Evolutionary conservation across 148 eudicot species (phyloP).

Genomic region (Limonium bicolor): DNA sequence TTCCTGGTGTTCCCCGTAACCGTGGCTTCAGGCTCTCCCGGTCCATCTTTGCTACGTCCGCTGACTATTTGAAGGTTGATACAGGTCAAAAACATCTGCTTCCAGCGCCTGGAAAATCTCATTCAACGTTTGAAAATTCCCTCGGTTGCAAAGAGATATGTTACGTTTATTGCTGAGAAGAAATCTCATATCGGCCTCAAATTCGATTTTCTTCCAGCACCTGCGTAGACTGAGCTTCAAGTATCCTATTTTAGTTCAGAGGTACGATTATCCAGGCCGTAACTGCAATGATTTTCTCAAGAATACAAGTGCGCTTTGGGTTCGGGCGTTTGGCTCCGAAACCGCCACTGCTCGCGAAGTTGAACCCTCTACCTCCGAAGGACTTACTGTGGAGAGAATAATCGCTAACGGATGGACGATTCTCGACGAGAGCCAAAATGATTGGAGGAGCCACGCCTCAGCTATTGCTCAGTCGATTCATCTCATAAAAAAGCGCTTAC

Average conservation of each 20-base stretch:
- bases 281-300: constrained; percentile 1
- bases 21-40: too few species aligned
- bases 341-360: constrained; percentile 15
- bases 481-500: constrained; percentile 72
- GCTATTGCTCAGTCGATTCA: constrained; percentile 86
- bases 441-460: constrained; percentile 96
- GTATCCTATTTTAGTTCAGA: constrained; percentile 8
- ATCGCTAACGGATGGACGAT: constrained; percentile 51
- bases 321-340: constrained; percentile 36
- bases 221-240: constrained; percentile 4
- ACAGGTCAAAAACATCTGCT: too few species aligned
- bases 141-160: too few species aligned
- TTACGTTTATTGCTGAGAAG: neutral
- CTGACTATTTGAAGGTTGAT: too few species aligned
- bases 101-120: too few species aligned
- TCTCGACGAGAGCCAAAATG: constrained; percentile 62
- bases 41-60: too few species aligned
- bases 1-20: too few species aligned
- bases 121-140: too few species aligned
- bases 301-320: constrained; percentile 5
- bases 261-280: constrained; percentile 4
- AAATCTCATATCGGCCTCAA: neutral
- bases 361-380: constrained; percentile 59
- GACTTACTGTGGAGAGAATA: constrained; percentile 76
- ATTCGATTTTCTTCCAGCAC: neutral